These are phyloP conservation scores for Cyclotella sp. DNA, from an alignment of 108 stramenopile genomes.

Conservation along the genomic window DNA sequence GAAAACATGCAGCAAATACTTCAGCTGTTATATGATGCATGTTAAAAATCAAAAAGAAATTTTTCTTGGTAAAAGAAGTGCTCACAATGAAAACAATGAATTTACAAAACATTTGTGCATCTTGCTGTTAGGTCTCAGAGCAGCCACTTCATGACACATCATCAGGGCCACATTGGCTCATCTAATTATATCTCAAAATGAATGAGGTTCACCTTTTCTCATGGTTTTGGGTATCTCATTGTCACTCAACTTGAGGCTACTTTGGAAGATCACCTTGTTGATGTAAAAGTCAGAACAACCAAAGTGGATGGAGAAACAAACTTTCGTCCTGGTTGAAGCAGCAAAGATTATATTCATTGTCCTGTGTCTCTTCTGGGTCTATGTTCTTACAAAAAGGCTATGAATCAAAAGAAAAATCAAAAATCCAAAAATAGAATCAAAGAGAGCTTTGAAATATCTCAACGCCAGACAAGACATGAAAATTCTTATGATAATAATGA, in stretches of 20 bases:
- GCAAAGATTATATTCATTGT: not conserved
- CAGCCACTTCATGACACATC: not conserved
- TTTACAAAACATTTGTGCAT: not conserved
- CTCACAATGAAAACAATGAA: not conserved
- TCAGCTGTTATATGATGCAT: not conserved
- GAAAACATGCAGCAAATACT: not conserved
- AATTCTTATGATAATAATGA: too few species aligned
- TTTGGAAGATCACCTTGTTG: too few species aligned
- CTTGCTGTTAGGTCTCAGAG: not conserved
- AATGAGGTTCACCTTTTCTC: not conserved
- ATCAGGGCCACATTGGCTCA: not conserved
- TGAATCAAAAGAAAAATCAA: too few species aligned
- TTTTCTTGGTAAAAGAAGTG: not conserved
- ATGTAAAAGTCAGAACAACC: too few species aligned
- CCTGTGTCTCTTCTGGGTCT: too few species aligned
- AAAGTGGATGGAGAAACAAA: too few species aligned
- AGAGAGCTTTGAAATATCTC: too few species aligned
- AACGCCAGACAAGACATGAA: too few species aligned
- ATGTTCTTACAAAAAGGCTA: too few species aligned
- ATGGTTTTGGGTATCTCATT: not conserved
- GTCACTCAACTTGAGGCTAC: not conserved
- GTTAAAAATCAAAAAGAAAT: not conserved
- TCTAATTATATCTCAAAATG: not conserved
- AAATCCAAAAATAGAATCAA: too few species aligned
- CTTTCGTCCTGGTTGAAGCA: too few species aligned